Evolutionary conservation across 164 flowering plant species (phyloP).

Genomic region (Dillenia turbinata): DNA sequence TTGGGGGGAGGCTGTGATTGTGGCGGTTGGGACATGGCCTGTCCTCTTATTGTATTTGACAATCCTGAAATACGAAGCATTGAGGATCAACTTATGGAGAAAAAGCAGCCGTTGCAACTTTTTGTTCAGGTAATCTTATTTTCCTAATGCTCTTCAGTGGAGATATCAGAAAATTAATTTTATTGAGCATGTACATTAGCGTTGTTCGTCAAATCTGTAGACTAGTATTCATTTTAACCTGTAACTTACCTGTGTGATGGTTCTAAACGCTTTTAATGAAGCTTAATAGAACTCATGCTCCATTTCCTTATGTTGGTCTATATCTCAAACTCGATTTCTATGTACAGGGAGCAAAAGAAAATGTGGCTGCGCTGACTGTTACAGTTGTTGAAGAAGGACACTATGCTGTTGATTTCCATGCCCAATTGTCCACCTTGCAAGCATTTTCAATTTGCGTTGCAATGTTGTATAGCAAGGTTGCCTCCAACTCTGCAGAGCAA

Average conservation of each 20-base stretch:
- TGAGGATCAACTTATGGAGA: conserved; percentile 23
- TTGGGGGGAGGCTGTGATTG: conserved; percentile 95
- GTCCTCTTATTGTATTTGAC: conserved; percentile 61
- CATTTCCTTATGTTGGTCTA: too few species aligned
- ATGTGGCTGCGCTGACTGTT: conserved; percentile 59
- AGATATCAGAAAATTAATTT: too few species aligned
- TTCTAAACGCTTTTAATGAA: too few species aligned
- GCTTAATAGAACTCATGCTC: too few species aligned
- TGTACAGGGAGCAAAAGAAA: conserved; percentile 67
- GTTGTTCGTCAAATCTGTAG: too few species aligned
- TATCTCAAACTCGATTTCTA: neutral
- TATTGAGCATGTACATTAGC: too few species aligned
- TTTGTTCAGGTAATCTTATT: conserved; percentile 58
- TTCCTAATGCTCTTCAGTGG: neutral
- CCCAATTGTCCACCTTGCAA: conserved; percentile 72
- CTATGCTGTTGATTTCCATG: conserved; percentile 81
- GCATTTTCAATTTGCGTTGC: conserved; percentile 89
- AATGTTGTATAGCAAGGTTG: conserved; percentile 58
- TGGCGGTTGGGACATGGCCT: conserved; percentile 98
- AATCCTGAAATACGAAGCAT: conserved; percentile 21
- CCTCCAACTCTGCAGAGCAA: conserved; percentile 23
- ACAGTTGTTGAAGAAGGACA: conserved; percentile 40
- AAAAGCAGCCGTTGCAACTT: conserved; percentile 45
- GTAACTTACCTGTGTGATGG: too few species aligned
- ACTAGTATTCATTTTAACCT: too few species aligned